phyloP scores from a whole-genome alignment of 2,329 filamentous ascomycete species.

The Paraphaeosphaeria minitans region DNA sequence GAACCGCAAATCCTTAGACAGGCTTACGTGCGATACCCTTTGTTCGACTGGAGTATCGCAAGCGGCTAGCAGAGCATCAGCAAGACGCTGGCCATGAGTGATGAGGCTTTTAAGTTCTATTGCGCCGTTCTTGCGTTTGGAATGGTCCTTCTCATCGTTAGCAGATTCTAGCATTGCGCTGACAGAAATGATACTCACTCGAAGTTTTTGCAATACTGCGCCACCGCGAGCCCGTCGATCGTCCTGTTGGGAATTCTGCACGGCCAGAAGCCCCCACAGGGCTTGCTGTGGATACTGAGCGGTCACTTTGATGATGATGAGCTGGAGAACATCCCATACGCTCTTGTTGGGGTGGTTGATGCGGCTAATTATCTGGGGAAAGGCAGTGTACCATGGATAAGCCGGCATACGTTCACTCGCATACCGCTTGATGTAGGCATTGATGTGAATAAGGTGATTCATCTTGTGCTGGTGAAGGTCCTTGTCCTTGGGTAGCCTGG shows the following conservation, averaged over 20 bases:
- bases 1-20: slow-evolving; percentile 79
- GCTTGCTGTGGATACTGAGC: slow-evolving; percentile 87
- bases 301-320: slow-evolving; percentile 86
- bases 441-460: slow-evolving; percentile 39
- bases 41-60: slow-evolving; percentile 80
- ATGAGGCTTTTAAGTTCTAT: slow-evolving; percentile 74
- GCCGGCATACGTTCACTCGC: slow-evolving; percentile 68
- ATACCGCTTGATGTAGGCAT: slow-evolving; percentile 80
- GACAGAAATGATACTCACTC: slow-evolving; percentile 26
- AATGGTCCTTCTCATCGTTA: slow-evolving; percentile 54
- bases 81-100: slow-evolving; percentile 78
- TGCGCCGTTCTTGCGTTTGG: slow-evolving; percentile 58
- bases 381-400: slow-evolving; percentile 79
- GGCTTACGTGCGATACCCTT: slow-evolving; percentile 73
- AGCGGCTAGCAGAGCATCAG: slow-evolving; percentile 77
- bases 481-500: slow-evolving; percentile 32
- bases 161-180: slow-evolving; percentile 25
- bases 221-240: slow-evolving; percentile 66
- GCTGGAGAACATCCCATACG: slow-evolving; percentile 76
- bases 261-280: slow-evolving; percentile 86
- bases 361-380: slow-evolving; percentile 94
- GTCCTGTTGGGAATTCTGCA: slow-evolving; percentile 78
- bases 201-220: slow-evolving; percentile 49
- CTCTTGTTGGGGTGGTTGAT: slow-evolving; percentile 83
- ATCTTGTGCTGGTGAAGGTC: slow-evolving; percentile 38